phyloP scores from a whole-genome alignment of 257 asterid genomes.

The Coffea canephora region DNA sequence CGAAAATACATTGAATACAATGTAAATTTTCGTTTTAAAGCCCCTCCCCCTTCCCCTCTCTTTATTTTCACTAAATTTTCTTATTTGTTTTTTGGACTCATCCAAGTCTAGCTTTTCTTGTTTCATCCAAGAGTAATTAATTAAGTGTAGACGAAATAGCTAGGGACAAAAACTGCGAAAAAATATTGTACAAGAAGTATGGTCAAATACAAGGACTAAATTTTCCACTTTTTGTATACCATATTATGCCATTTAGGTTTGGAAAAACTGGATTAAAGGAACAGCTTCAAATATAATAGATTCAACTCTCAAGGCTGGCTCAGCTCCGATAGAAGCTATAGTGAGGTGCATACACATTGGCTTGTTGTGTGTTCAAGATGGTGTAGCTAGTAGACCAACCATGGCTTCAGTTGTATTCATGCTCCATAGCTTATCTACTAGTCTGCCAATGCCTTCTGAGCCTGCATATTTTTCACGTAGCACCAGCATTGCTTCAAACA shows the following conservation, averaged over 20 bases:
- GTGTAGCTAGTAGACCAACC: slow-evolving; percentile 27
- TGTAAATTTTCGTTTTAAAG: too few relatives aligned
- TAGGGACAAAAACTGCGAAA: too few relatives aligned
- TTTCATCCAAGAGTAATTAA: too few relatives aligned
- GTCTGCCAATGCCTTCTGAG: slow-evolving; percentile 20
- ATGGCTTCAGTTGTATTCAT: slow-evolving; percentile 31
- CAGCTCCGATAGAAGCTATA: slow-evolving; percentile 16
- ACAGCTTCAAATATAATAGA: slow-evolving; percentile 21
- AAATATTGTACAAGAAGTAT: too few relatives aligned
- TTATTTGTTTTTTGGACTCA: neutral
- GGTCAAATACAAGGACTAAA: neutral
- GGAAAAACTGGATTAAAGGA: slow-evolving; percentile 26
- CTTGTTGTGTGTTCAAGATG: slow-evolving; percentile 32
- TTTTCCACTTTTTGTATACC: neutral
- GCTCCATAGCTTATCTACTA: slow-evolving; percentile 25
- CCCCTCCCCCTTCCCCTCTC: too few relatives aligned
- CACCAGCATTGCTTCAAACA: neutral
- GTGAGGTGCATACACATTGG: slow-evolving; percentile 28
- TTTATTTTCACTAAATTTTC: neutral
- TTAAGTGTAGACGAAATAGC: neutral
- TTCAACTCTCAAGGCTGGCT: neutral
- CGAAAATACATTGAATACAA: too few relatives aligned
- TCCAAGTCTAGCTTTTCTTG: neutral
- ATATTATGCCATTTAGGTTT: slow-evolving; percentile 16
- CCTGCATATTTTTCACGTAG: slow-evolving; percentile 18